Conservation (phyloP, 2,329 filamentous ascomycete species). For the Diaporthe vaccinii region DNA sequence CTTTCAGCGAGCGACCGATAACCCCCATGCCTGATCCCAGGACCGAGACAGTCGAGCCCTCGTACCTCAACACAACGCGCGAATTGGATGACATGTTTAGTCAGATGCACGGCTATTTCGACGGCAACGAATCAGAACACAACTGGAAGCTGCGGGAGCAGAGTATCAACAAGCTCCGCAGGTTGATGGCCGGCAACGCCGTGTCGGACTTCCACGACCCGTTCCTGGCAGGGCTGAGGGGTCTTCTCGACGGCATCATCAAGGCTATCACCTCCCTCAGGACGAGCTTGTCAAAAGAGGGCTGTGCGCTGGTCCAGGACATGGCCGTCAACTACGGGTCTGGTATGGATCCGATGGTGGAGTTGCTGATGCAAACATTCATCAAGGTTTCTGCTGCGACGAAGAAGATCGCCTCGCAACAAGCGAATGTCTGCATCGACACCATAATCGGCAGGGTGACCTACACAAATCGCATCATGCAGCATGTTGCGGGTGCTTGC, state of each 20-base stretch:
- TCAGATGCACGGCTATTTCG: conserved; percentile 85
- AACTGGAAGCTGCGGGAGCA: conserved; percentile 94
- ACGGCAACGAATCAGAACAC: conserved; percentile 89
- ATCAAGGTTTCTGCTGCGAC: conserved; percentile 91
- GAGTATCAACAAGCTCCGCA: conserved; percentile 80
- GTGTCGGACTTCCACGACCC: conserved; percentile 79
- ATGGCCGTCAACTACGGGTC: conserved; percentile 82
- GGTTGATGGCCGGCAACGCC: conserved; percentile 86
- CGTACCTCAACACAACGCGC: conserved; percentile 85
- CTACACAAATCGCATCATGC: conserved; percentile 84
- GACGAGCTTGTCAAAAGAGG: conserved; percentile 91
- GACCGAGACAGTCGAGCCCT: conserved; percentile 79
- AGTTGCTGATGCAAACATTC: conserved; percentile 88
- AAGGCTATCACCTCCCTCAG: conserved; percentile 87
- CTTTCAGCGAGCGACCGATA: conserved; percentile 64
- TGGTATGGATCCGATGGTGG: conserved; percentile 87
- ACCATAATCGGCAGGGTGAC: conserved; percentile 83
- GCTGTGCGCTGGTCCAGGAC: conserved; percentile 87
- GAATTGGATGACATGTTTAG: conserved; percentile 91
- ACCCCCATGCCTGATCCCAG: conserved; percentile 76
- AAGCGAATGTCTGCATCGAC: conserved; percentile 85
- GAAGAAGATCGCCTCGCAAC: conserved; percentile 92
- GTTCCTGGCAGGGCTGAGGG: conserved; percentile 79
- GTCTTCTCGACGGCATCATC: conserved; percentile 86
- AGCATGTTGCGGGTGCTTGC: conserved; percentile 85